Evolutionary conservation across 179 eudicot species (phyloP).

Genomic region (Vitellaria paradoxa): DNA sequence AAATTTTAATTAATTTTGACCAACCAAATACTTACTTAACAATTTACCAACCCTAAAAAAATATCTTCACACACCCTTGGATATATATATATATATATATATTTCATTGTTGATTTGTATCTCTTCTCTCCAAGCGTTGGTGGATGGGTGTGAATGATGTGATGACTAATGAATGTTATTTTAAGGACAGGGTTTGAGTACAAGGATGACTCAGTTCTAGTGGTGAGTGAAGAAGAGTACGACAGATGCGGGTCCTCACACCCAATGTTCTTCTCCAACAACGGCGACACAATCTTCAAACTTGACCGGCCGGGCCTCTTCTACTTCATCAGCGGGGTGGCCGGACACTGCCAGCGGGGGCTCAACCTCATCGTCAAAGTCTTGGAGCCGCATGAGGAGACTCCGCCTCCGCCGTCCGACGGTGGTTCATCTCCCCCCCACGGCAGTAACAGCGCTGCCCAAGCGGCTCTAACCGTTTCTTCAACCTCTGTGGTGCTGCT

Average conservation of each 20-base stretch:
- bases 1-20: too few relatives aligned
- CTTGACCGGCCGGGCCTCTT: conserved; percentile 47
- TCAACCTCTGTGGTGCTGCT: neutral
- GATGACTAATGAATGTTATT: too few relatives aligned
- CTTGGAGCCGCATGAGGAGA: conserved; percentile 27
- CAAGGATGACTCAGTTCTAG: conserved; percentile 59
- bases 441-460: neutral
- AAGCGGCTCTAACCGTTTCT: neutral
- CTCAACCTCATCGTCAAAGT: conserved; percentile 62
- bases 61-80: too few relatives aligned
- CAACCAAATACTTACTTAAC: too few relatives aligned
- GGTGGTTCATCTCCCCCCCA: neutral
- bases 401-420: conserved; percentile 18
- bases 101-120: too few relatives aligned
- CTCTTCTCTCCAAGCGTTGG: too few relatives aligned
- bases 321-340: conserved; percentile 58
- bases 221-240: conserved; percentile 41
- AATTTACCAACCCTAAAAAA: too few relatives aligned
- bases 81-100: too few relatives aligned
- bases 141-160: too few relatives aligned
- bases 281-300: conserved; percentile 32
- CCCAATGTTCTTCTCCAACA: conserved; percentile 52
- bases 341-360: conserved; percentile 53
- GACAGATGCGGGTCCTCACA: conserved; percentile 35
- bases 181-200: conserved; percentile 38